These are phyloP conservation scores for Kazachstania kunashirensis DNA, from an alignment of 805 yeast genomes.

Conservation along the genomic window DNA sequence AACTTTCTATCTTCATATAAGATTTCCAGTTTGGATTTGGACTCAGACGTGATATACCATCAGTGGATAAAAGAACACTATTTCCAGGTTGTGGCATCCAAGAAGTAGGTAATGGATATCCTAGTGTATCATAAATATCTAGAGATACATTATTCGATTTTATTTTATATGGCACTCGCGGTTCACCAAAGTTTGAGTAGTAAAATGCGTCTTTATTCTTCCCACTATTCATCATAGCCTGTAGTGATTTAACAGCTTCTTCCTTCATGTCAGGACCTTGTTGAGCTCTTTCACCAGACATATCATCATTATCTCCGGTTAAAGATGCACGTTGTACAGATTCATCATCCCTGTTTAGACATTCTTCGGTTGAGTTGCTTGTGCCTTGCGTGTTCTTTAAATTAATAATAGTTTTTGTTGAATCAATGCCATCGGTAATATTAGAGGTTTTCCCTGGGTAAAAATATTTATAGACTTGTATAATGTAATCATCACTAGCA, in stretches of 20 bases:
- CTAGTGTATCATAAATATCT: constrained; percentile 20
- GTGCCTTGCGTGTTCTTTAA: too few relatives aligned
- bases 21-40: constrained; percentile 25
- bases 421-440: too few relatives aligned
- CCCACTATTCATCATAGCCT: neutral
- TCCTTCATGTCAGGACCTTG: too few relatives aligned
- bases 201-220: constrained; percentile 3
- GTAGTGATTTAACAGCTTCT: too few relatives aligned
- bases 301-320: too few relatives aligned
- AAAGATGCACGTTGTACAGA: too few relatives aligned
- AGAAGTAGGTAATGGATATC: constrained; percentile 22
- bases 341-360: too few relatives aligned
- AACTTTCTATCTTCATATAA: constrained; percentile 13
- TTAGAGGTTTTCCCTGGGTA: constrained; percentile 19
- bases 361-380: too few relatives aligned
- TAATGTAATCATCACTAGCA: constrained; percentile 23
- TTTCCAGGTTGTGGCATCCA: constrained; percentile 24
- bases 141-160: constrained; percentile 15
- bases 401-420: too few relatives aligned
- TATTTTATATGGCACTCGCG: constrained; percentile 2
- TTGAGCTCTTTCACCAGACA: too few relatives aligned
- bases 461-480: constrained; percentile 26
- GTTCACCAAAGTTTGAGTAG: constrained; percentile 1
- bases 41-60: constrained; percentile 17
- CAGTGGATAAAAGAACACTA: constrained; percentile 19